These are phyloP conservation scores for Sparassis latifolia DNA, from an alignment of 1,284 basidiomycete species.

Conservation along the genomic window DNA sequence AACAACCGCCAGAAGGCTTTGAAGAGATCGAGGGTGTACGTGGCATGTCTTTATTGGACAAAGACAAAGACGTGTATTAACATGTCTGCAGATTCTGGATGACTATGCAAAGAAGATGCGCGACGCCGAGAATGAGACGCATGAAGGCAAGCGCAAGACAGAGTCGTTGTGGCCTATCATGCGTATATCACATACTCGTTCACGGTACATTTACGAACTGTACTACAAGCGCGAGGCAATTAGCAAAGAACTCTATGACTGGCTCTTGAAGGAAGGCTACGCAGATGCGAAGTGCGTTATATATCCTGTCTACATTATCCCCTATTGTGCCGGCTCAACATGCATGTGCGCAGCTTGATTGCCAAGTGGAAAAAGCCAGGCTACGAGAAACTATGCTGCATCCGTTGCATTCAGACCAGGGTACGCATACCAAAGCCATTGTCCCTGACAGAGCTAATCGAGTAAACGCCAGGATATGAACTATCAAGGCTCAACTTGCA, in stretches of 20 bases:
- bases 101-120: slow-evolving; percentile 97
- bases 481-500: slow-evolving; percentile 98
- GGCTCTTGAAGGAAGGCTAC: slow-evolving; percentile 96
- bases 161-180: slow-evolving; percentile 99
- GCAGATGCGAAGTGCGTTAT: slow-evolving; percentile 91
- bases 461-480: slow-evolving; percentile 82
- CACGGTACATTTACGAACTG: slow-evolving; percentile 95
- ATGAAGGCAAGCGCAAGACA: slow-evolving; percentile 96
- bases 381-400: slow-evolving; percentile 97
- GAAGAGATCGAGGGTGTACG: slow-evolving; percentile 88
- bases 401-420: slow-evolving; percentile 93
- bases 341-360: slow-evolving; percentile 61
- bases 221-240: slow-evolving; percentile 99
- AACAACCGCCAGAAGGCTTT: slow-evolving; percentile 93
- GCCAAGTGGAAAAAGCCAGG: slow-evolving; percentile 99
- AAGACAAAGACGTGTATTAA: not conserved
- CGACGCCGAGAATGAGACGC: slow-evolving; percentile 94
- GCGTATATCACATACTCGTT: slow-evolving; percentile 93
- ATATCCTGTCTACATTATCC: not conserved
- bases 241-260: slow-evolving; percentile 92
- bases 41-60: slow-evolving; percentile 3
- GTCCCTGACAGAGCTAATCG: slow-evolving; percentile 1
- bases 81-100: slow-evolving; percentile 65
- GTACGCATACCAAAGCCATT: slow-evolving; percentile 36
- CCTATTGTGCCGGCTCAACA: not conserved